Base-by-base conservation (phyloP, 2,329 filamentous ascomycete genomes). In the Arthrobotrys megalospora region DNA sequence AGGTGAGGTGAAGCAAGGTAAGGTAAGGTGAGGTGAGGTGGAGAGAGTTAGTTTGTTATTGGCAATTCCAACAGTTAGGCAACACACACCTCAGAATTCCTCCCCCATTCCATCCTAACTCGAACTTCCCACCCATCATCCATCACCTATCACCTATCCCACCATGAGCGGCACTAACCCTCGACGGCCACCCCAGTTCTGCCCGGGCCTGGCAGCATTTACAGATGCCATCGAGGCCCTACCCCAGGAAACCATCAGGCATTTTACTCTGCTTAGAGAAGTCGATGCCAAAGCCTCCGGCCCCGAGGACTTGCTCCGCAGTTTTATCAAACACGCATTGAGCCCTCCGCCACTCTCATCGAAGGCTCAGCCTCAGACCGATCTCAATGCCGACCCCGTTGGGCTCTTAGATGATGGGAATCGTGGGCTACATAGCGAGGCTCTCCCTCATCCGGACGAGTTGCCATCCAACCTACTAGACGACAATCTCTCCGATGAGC, bases 251-350 rank as follows among this genome's bases (percentile, higher is more conserved):
- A 93, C 97, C 63, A 93, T 97, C 81, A 91, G 94, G 83, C 95
- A 99, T 85, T 97, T 97, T 82, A 97, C 95, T 38, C 89, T 98
- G 71, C 88, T 99, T 81, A 97, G 97, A 84, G 96, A 99, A 86
- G 96, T 98, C 58, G 96, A 99, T 86, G 95, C 95, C 80, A 99
- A 99, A 86, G 92, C 97, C 80, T 96, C 94, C 85, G 91, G 90
- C 28, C 92, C 96, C 6, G 93, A 97, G 84, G 92, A 96, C 82
- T 89, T 91, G 82, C 88, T 99, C 75, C 91, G 92, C 83, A 89
- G 91, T 83, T 88, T 96, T 79, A 89, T 97, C 81, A 88, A 91
- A 79, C 88, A 88, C 66, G 90, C 92, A 14, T 65, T 78, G 47
- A 50, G 41, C 11, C 48, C 64, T 12, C 53, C 47, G 8, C 53